phyloP scores from a whole-genome alignment of 306 rosid genomes.

The Cyamopsis tetragonoloba region DNA sequence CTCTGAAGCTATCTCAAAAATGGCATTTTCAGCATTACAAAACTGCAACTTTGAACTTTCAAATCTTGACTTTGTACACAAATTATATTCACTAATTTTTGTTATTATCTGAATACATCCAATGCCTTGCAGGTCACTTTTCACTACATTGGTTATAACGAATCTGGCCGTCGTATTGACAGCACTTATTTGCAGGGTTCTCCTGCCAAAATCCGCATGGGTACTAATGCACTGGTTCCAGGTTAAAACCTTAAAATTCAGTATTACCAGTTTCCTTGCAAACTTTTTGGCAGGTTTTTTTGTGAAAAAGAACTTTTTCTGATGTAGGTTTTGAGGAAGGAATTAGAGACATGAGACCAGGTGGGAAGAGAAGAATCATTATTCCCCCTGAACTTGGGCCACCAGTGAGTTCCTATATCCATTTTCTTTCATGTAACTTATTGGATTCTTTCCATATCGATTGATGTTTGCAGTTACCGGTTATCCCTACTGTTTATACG shows the following conservation, averaged over 20 bases:
- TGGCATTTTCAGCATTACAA: not conserved
- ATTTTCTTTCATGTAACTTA: not conserved
- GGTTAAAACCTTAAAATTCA: constrained; percentile 39
- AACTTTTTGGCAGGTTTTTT: too few species aligned
- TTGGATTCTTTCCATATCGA: not conserved
- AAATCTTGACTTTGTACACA: not conserved
- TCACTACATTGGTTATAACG: constrained; percentile 89
- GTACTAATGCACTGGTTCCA: constrained; percentile 87
- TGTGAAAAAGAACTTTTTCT: constrained; percentile 1
- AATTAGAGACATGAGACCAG: constrained; percentile 84
- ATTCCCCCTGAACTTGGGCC: constrained; percentile 99
- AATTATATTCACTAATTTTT: not conserved
- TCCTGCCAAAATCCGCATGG: constrained; percentile 95
- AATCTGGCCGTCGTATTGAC: constrained; percentile 96
- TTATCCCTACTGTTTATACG: not conserved
- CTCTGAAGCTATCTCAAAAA: not conserved
- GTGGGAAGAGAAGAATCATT: constrained; percentile 92
- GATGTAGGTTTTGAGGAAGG: constrained; percentile 96
- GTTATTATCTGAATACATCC: not conserved
- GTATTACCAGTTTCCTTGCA: constrained; percentile 6
- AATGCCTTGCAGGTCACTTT: constrained; percentile 65
- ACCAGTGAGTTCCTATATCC: constrained; percentile 57
- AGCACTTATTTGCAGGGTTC: constrained; percentile 89
- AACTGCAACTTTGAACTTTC: not conserved
- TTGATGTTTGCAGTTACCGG: too few species aligned